A percentile compares a stretch with the other conserved stretches of the same genome.
Conservation (phyloP, 129 eudicot genomes). For the Helianthus tuberosus region DNA sequence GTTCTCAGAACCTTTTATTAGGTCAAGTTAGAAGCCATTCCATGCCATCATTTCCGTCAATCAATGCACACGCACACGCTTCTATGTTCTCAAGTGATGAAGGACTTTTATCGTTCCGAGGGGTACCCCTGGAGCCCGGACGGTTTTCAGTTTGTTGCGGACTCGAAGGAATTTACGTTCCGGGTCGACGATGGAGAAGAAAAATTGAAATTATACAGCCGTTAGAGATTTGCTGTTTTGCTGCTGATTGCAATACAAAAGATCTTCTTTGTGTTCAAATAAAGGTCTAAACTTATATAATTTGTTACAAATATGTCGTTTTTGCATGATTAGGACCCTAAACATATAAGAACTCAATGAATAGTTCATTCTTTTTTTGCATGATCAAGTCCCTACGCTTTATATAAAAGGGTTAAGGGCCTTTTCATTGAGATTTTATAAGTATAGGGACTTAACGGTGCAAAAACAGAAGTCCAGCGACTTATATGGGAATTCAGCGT, state of each 20-base stretch:
- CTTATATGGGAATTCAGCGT: not conserved
- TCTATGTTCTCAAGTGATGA: constrained; percentile 35
- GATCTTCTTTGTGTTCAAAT: constrained; percentile 90
- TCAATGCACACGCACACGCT: constrained; percentile 31
- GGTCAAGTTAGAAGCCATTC: constrained; percentile 87
- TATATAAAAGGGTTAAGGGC: not conserved
- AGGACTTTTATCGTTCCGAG: constrained; percentile 80
- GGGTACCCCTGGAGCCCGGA: constrained; percentile 74
- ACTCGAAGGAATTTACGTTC: constrained; percentile 82
- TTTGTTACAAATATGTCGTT: not conserved
- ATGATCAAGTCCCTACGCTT: not conserved
- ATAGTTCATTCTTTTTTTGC: not conserved
- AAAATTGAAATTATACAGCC: constrained; percentile 84
- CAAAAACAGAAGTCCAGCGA: not conserved
- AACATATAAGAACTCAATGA: not conserved
- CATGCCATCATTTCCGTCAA: constrained; percentile 80
- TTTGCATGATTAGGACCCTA: constrained; percentile 1
- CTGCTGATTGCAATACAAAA: constrained; percentile 78
- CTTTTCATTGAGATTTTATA: not conserved
- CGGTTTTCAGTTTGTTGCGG: constrained; percentile 93
- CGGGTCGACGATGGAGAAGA: constrained; percentile 88
- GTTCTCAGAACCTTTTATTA: constrained; percentile 70
- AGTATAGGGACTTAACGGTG: constrained; percentile 6
- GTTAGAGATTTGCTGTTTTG: constrained; percentile 64
- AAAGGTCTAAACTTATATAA: constrained; percentile 45